phyloP scores from a whole-genome alignment of 768 basidiomycete genomes.

The Mycena metata region DNA sequence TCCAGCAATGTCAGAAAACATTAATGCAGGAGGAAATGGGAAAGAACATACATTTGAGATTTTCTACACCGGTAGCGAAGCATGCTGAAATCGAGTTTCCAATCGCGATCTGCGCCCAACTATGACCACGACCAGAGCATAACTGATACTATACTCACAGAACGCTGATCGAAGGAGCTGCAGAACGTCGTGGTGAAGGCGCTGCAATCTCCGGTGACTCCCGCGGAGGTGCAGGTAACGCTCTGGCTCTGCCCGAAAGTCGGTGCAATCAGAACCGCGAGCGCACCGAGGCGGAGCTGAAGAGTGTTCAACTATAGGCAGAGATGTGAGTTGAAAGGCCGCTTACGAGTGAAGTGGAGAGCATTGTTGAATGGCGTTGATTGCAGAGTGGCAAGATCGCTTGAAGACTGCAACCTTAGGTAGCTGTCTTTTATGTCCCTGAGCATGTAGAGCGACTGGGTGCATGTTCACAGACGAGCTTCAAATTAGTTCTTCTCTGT shows the following conservation, averaged over 20 bases:
- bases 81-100: slow-evolving; percentile 18
- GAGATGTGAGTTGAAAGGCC: slow-evolving; percentile 7
- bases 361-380: slow-evolving; percentile 12
- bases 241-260: slow-evolving; percentile 18
- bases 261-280: slow-evolving; percentile 9
- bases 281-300: slow-evolving; percentile 16
- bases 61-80: slow-evolving; percentile 8
- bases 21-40: slow-evolving; percentile 7
- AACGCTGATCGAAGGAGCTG: slow-evolving; percentile 18
- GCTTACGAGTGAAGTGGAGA: slow-evolving; percentile 21
- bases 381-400: neutral
- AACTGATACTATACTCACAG: slow-evolving; percentile 14
- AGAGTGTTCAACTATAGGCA: slow-evolving; percentile 5
- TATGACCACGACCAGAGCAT: slow-evolving; percentile 11
- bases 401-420: slow-evolving; percentile 9
- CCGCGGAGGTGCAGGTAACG: slow-evolving; percentile 13
- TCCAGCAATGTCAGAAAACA: slow-evolving; percentile 9
- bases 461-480: slow-evolving; percentile 19
- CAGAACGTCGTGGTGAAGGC: slow-evolving; percentile 20
- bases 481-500: no score
- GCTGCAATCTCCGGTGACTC: slow-evolving; percentile 11
- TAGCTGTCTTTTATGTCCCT: slow-evolving; percentile 8
- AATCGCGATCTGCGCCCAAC: slow-evolving; percentile 16
- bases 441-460: slow-evolving; percentile 2
- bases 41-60: slow-evolving; percentile 18